phyloP scores from a whole-genome alignment of 345 rosid genomes.

The Theobroma cacao region DNA sequence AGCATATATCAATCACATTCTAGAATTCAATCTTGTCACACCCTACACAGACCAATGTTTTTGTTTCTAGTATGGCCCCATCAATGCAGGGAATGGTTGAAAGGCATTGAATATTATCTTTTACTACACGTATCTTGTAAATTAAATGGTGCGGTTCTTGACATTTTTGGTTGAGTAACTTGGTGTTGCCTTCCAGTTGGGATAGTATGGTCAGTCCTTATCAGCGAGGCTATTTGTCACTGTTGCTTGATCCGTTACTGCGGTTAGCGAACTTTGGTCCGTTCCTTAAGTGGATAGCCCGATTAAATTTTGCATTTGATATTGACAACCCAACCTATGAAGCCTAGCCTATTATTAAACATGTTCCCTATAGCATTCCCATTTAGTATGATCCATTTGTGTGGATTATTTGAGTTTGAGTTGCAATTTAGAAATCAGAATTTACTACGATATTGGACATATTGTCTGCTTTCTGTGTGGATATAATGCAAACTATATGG shows the following conservation, averaged over 20 bases:
- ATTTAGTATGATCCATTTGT: background rate
- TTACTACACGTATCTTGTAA: background rate
- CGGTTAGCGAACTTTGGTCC: background rate
- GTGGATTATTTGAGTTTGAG: background rate
- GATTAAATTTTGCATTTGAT: background rate
- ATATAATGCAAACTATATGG: background rate
- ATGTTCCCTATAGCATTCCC: background rate
- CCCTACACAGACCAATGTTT: background rate
- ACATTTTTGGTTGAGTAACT: background rate
- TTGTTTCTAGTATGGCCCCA: background rate
- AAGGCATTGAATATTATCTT: background rate
- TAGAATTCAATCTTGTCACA: constrained; percentile 13
- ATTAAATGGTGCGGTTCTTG: background rate
- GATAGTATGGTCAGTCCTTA: background rate
- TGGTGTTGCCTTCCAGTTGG: background rate
- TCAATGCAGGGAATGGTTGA: constrained; percentile 8
- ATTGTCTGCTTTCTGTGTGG: background rate
- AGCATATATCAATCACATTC: constrained; percentile 17
- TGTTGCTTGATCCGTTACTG: background rate
- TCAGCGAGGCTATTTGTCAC: background rate
- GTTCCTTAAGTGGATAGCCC: background rate
- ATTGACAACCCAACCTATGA: constrained; percentile 10
- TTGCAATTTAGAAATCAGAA: background rate
- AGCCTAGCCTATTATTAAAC: background rate
- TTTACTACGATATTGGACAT: background rate